Conservation (phyloP, 2,329 filamentous ascomycete genomes). For the Torrubiellomyces zombiae region DNA sequence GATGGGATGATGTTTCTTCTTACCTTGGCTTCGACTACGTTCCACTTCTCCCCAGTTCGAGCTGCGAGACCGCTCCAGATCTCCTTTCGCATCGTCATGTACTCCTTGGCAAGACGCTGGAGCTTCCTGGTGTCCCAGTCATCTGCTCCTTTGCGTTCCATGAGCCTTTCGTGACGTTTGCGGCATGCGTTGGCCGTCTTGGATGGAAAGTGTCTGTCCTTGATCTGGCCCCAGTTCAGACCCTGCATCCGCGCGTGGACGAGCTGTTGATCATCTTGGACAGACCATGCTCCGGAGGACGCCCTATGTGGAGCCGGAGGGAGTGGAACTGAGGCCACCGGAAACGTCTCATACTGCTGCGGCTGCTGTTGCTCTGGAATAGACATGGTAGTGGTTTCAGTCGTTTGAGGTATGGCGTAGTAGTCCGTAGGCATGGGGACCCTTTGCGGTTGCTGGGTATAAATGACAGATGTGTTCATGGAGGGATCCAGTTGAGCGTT, state of each 20-base stretch:
- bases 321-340: slow-evolving; percentile 15
- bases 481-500: slow-evolving; percentile 20
- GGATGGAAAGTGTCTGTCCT: slow-evolving; percentile 55
- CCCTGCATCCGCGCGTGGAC: slow-evolving; percentile 55
- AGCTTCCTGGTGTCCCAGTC: slow-evolving; percentile 67
- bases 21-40: slow-evolving; percentile 47
- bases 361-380: slow-evolving; percentile 6
- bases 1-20: background rate
- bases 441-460: slow-evolving; percentile 23
- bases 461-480: slow-evolving; percentile 24
- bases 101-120: slow-evolving; percentile 58
- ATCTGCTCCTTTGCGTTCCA: slow-evolving; percentile 57
- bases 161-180: slow-evolving; percentile 71
- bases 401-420: slow-evolving; percentile 20
- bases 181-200: slow-evolving; percentile 77
- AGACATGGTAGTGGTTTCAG: slow-evolving; percentile 12
- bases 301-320: slow-evolving; percentile 34
- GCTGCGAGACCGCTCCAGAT: slow-evolving; percentile 65
- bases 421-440: slow-evolving; percentile 22
- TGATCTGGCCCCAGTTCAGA: slow-evolving; percentile 72
- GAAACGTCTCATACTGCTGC: slow-evolving; percentile 23
- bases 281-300: slow-evolving; percentile 54
- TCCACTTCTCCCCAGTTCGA: slow-evolving; percentile 73
- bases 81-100: slow-evolving; percentile 63
- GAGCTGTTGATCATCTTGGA: slow-evolving; percentile 57